These are phyloP conservation scores for Agaricus subrufescens DNA, from an alignment of 768 basidiomycete genomes.

Conservation along the genomic window DNA sequence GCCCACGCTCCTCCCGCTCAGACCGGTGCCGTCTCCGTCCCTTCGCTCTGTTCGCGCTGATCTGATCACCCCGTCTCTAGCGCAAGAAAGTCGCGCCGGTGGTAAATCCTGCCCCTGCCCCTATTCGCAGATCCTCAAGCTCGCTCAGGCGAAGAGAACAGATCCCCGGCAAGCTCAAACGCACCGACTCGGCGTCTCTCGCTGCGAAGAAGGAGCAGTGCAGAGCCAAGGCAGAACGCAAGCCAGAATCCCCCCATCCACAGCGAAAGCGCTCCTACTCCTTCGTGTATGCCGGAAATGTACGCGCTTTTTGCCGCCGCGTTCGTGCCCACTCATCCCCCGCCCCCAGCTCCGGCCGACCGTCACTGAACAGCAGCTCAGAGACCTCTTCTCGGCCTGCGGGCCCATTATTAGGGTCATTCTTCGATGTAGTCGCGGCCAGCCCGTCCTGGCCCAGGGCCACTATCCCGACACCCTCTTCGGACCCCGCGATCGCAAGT, in stretches of 20 bases:
- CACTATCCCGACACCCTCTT: conserved; percentile 16
- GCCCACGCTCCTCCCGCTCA: background rate
- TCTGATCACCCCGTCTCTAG: conserved; percentile 1
- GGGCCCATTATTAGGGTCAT: conserved; percentile 22
- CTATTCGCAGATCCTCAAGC: conserved; percentile 4
- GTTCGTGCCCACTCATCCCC: background rate
- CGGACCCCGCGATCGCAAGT: conserved; percentile 35
- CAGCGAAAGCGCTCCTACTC: conserved; percentile 16
- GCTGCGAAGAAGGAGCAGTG: conserved; percentile 3
- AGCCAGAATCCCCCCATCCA: conserved; percentile 17
- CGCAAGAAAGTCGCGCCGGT: background rate
- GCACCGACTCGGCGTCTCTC: background rate
- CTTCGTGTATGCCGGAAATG: conserved; percentile 59
- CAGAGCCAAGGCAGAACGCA: conserved; percentile 21
- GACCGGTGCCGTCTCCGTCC: background rate
- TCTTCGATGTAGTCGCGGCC: conserved; percentile 40
- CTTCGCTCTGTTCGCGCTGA: background rate
- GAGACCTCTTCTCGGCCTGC: conserved; percentile 28
- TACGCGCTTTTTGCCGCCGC: conserved; percentile 25
- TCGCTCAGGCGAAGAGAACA: conserved; percentile 9
- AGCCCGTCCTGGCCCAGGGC: conserved; percentile 17
- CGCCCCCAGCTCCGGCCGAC: conserved; percentile 26
- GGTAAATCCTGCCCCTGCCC: background rate
- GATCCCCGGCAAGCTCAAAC: conserved; percentile 7
- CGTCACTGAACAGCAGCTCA: conserved; percentile 29